Base-by-base conservation (phyloP, 352 stramenopile species). In the Phytophthora idaei region DNA sequence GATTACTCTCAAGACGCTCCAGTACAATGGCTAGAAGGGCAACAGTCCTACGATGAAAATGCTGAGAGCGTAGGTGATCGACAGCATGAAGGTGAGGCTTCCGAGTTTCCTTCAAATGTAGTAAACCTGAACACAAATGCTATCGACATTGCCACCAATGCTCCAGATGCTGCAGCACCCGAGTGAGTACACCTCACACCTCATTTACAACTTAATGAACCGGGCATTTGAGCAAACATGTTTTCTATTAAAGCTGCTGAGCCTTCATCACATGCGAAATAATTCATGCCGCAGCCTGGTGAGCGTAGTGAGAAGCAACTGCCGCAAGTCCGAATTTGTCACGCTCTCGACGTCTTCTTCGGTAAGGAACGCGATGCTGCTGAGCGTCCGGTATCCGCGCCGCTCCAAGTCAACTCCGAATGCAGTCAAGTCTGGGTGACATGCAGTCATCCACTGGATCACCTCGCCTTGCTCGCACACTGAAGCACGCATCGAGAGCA, bases 371-470 rank as follows among this genome's bases (percentile, higher is more conserved):
- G 84, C 86, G 50, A 94, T 90, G 77, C 86, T 94, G 53, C 79
- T 89, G 21, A 94, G 77, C 41, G 87, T 91, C 5, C 62, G 71
- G 65, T 87, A 94, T 31, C 86, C 86, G 25, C 84, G 75, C 12
- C 73, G 71, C 54, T 94, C 87, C 39, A 94, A 76, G 5, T 74
- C 59, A 17, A 76, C 62, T 5, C 85, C 83, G 34, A 92, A 91
- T 4, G 57, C 62, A 17, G 89, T 85, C 29, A 94, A 67, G 8
- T 80, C 79, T 14, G 80, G 74, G 59, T 92, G 80, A 39, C 85
- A 91, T n/a, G 86, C 86, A 37, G 68, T 88, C 81, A 93, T 90
- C 85, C 87, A 94, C 72, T 94, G 85, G 48, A 94, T 78, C 32
- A 94, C 87, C 51, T 93, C 84, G 28, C 84, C 78, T 67, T 94